Evolutionary conservation across 1,139 yeast genomes (phyloP).

Genomic region (Entelexis sorbosivorans): DNA sequence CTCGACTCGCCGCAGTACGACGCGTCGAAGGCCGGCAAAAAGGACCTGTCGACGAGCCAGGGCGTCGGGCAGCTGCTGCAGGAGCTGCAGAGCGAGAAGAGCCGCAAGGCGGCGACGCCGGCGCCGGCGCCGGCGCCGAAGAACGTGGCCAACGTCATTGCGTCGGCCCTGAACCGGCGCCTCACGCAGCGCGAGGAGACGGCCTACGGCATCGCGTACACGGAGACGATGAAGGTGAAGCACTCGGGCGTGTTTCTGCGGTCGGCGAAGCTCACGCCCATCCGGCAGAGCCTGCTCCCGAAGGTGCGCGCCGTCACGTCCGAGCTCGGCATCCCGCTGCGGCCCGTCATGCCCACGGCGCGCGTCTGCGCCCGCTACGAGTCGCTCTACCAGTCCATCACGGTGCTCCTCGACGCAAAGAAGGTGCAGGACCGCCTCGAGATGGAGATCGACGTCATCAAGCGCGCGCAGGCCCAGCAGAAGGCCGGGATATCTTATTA

Average conservation of each 20-base stretch:
- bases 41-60: conserved; percentile 76
- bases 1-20: conserved; percentile 76
- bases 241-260: conserved; percentile 69
- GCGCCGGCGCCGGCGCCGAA: conserved; percentile 34
- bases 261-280: conserved; percentile 52
- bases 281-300: conserved; percentile 55
- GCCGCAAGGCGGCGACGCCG: conserved; percentile 39
- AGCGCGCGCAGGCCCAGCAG: conserved; percentile 6
- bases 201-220: conserved; percentile 74
- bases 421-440: conserved; percentile 80
- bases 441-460: conserved; percentile 45
- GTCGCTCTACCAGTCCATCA: conserved; percentile 58
- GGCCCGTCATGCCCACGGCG: conserved; percentile 84
- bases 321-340: conserved; percentile 64
- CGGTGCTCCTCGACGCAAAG: conserved; percentile 68
- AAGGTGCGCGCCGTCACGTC: conserved; percentile 63
- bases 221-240: conserved; percentile 50
- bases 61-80: conserved; percentile 82
- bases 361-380: conserved; percentile 73
- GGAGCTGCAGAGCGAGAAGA: conserved; percentile 64
- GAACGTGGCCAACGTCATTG: conserved; percentile 33
- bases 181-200: conserved; percentile 71
- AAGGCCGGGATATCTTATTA: too few species aligned
- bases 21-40: conserved; percentile 20
- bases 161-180: conserved; percentile 38